Conservation (phyloP, 2,329 filamentous ascomycete species). For the Epichloe brachyelytri region DNA sequence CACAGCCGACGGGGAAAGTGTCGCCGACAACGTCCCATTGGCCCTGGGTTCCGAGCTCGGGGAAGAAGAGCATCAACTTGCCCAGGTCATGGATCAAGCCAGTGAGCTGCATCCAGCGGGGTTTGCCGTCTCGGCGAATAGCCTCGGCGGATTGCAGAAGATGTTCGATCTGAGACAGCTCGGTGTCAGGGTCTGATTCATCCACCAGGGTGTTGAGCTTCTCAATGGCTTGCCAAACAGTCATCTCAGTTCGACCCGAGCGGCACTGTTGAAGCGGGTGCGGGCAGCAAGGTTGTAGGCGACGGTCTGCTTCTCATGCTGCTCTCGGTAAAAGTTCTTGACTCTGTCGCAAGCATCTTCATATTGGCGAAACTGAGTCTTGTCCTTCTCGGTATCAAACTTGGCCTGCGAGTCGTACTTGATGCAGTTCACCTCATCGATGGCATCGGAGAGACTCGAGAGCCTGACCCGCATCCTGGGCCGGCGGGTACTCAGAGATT, state of each 20-base stretch:
- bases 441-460: slow-evolving; percentile 36
- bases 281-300: slow-evolving; percentile 77
- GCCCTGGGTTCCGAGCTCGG: slow-evolving; percentile 48
- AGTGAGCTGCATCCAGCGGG: slow-evolving; percentile 69
- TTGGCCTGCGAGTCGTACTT: slow-evolving; percentile 41
- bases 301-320: slow-evolving; percentile 60
- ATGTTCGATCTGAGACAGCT: slow-evolving; percentile 79
- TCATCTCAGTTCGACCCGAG: slow-evolving; percentile 58
- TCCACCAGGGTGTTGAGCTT: slow-evolving; percentile 85
- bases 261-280: slow-evolving; percentile 41
- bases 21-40: slow-evolving; percentile 93
- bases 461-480: slow-evolving; percentile 12
- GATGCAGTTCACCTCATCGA: slow-evolving; percentile 40
- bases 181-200: slow-evolving; percentile 82
- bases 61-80: slow-evolving; percentile 71
- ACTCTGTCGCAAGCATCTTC: slow-evolving; percentile 72
- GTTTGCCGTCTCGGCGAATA: slow-evolving; percentile 73
- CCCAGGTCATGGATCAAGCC: slow-evolving; percentile 70
- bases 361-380: slow-evolving; percentile 70
- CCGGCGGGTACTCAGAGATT: slow-evolving; percentile 8
- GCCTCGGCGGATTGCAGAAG: slow-evolving; percentile 81
- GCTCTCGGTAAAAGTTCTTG: slow-evolving; percentile 72
- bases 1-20: slow-evolving; percentile 68
- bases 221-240: slow-evolving; percentile 84
- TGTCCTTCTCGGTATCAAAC: slow-evolving; percentile 66